Conservation (phyloP, 2,329 filamentous ascomycete genomes). For the Lizonia empirigonia region DNA sequence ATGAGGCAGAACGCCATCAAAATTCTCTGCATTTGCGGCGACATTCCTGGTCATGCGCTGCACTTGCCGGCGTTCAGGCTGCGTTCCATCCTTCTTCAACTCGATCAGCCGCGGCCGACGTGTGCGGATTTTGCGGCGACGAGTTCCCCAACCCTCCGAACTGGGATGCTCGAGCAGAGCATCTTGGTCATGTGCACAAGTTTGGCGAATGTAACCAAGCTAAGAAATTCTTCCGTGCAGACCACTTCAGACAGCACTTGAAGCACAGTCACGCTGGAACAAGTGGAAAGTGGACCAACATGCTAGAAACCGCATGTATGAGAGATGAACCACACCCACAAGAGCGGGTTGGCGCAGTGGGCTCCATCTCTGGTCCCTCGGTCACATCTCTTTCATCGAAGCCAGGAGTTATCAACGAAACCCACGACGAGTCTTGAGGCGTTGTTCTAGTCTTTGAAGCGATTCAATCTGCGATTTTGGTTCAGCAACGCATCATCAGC, state of each 20-base stretch:
- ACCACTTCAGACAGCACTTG: conserved; percentile 96
- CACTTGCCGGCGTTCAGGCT: conserved; percentile 72
- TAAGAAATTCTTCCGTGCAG: conserved; percentile 97
- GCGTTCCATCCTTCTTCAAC: conserved; percentile 84
- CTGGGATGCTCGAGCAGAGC: conserved; percentile 84
- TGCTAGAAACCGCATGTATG: conserved; percentile 96
- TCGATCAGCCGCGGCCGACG: conserved; percentile 68
- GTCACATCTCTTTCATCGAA: conserved; percentile 40
- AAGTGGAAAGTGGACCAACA: conserved; percentile 98
- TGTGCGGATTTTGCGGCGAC: conserved; percentile 93
- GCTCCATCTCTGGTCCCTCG: conserved; percentile 39
- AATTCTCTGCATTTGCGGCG: conserved; percentile 91
- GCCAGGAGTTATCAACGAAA: conserved; percentile 47
- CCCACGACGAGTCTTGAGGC: conserved; percentile 46
- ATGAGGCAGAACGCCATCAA: conserved; percentile 94
- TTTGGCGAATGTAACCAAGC: conserved; percentile 97
- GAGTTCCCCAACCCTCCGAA: conserved; percentile 88
- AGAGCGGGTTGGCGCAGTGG: conserved; percentile 42
- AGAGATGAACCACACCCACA: conserved; percentile 75
- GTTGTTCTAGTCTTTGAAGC: conserved; percentile 26
- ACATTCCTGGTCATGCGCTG: conserved; percentile 96
- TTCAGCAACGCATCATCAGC: conserved; percentile 19
- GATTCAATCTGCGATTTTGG: conserved; percentile 30
- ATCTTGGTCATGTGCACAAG: conserved; percentile 91
- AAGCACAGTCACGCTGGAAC: conserved; percentile 97